Conservation (phyloP, 495 filamentous ascomycete genomes). For the Amniculicola lignicola region DNA sequence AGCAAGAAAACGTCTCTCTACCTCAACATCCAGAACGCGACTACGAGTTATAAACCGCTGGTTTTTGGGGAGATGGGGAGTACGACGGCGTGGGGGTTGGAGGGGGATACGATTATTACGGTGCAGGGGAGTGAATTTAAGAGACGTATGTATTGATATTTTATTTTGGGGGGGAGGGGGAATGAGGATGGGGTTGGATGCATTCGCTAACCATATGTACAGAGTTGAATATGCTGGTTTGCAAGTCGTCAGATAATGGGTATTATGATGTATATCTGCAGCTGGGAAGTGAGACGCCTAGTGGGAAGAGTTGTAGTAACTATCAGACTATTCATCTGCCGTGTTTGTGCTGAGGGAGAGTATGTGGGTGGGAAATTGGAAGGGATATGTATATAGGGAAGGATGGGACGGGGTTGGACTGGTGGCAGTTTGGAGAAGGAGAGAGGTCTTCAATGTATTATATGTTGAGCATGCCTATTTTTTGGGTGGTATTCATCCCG, state of each 20-base stretch:
- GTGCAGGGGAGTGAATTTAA: constrained; percentile 45
- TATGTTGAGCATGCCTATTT: no score
- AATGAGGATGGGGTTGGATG: background rate
- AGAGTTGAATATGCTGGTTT: constrained; percentile 52
- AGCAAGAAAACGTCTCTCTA: constrained; percentile 46
- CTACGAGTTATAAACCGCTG: constrained; percentile 50
- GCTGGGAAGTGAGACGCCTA: constrained; percentile 48
- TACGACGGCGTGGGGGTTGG: constrained; percentile 50
- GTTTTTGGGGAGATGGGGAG: constrained; percentile 41
- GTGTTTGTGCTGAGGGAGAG: constrained; percentile 47
- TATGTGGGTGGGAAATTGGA: no score
- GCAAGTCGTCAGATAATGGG: constrained; percentile 40
- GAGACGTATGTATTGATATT: constrained; percentile 33
- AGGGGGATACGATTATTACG: constrained; percentile 55
- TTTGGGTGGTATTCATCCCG: no score
- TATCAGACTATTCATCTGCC: constrained; percentile 53
- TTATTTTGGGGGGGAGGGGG: background rate
- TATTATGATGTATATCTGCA: constrained; percentile 52
- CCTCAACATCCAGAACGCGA: constrained; percentile 46
- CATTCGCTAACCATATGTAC: constrained; percentile 20
- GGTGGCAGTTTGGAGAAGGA: no score
- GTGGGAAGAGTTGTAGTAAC: constrained; percentile 49
- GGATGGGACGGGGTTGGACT: no score
- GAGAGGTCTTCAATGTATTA: no score
- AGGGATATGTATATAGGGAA: no score